Evolutionary conservation across 768 basidiomycete species (phyloP).

Genomic region (Trametes maxima): DNA sequence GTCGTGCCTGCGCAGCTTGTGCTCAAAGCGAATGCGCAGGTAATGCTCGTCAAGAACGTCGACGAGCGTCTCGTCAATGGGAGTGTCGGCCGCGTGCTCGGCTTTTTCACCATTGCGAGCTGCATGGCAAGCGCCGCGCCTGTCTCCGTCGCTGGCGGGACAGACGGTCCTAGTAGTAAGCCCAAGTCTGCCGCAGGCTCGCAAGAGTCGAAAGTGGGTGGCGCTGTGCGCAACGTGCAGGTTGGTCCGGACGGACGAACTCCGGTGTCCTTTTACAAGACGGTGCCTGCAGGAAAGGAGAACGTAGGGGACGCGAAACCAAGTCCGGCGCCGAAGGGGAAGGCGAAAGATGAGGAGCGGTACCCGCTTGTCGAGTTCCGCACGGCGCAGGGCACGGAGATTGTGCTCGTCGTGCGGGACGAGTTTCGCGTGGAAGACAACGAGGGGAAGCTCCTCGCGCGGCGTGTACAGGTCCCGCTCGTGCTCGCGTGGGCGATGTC

Average conservation of each 20-base stretch:
- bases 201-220: slow-evolving; percentile 32
- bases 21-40: slow-evolving; percentile 64
- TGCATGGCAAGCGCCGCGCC: slow-evolving; percentile 20
- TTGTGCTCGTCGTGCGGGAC: slow-evolving; percentile 51
- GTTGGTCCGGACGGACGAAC: slow-evolving; percentile 36
- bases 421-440: slow-evolving; percentile 57
- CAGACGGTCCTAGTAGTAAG: slow-evolving; percentile 2
- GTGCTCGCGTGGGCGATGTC: slow-evolving; percentile 80
- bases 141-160: background rate
- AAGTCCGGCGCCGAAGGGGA: slow-evolving; percentile 31
- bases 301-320: slow-evolving; percentile 27
- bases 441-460: slow-evolving; percentile 50
- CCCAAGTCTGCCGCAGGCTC: slow-evolving; percentile 19
- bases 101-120: slow-evolving; percentile 43
- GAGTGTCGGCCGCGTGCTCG: slow-evolving; percentile 61
- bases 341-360: slow-evolving; percentile 41
- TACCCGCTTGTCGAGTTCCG: slow-evolving; percentile 53
- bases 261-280: slow-evolving; percentile 24
- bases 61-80: slow-evolving; percentile 69
- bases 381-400: slow-evolving; percentile 45
- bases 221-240: slow-evolving; percentile 40
- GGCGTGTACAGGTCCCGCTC: slow-evolving; percentile 60
- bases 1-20: slow-evolving; percentile 58
- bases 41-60: slow-evolving; percentile 74
- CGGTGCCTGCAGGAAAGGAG: slow-evolving; percentile 36